phyloP scores from a whole-genome alignment of 768 basidiomycete genomes.

The Xerocomellus intermedius region DNA sequence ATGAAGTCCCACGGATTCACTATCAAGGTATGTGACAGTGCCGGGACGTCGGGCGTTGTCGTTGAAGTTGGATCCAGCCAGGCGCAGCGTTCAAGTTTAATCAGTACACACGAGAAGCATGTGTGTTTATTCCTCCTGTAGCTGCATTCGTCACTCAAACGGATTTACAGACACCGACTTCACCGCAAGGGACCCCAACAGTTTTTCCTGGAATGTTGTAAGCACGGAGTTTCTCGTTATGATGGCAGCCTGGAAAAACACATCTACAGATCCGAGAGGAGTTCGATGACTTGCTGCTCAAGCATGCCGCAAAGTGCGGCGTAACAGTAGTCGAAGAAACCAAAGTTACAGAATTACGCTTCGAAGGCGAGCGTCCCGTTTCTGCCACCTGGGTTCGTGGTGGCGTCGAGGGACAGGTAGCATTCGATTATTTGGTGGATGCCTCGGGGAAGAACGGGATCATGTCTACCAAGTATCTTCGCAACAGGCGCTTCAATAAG shows the following conservation, averaged over 20 bases:
- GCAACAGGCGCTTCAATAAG: slow-evolving; percentile 35
- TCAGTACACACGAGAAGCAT: slow-evolving; percentile 16
- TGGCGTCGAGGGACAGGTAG: background rate
- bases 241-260: too few relatives aligned
- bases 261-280: slow-evolving; percentile 2
- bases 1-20: slow-evolving; percentile 8
- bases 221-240: background rate
- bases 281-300: slow-evolving; percentile 3
- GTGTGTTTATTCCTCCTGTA: background rate
- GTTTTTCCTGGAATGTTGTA: slow-evolving; percentile 7
- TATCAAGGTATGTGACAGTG: slow-evolving; percentile 2
- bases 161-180: slow-evolving; percentile 8
- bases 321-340: slow-evolving; percentile 1
- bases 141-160: background rate
- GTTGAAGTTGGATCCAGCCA: background rate
- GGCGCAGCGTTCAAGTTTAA: slow-evolving; percentile 11
- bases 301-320: background rate
- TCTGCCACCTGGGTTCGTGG: too few relatives aligned
- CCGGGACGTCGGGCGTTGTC: background rate
- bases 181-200: background rate
- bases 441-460: slow-evolving; percentile 14
- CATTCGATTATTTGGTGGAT: slow-evolving; percentile 11
- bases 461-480: slow-evolving; percentile 29
- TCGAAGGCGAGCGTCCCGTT: background rate
- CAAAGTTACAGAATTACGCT: slow-evolving; percentile 6